Evolutionary conservation across 225 moss, liverwort and hornwort species (phyloP), one percentile per base, ranked within the genome.

Genomic region (Bryum argenteum): DNA sequence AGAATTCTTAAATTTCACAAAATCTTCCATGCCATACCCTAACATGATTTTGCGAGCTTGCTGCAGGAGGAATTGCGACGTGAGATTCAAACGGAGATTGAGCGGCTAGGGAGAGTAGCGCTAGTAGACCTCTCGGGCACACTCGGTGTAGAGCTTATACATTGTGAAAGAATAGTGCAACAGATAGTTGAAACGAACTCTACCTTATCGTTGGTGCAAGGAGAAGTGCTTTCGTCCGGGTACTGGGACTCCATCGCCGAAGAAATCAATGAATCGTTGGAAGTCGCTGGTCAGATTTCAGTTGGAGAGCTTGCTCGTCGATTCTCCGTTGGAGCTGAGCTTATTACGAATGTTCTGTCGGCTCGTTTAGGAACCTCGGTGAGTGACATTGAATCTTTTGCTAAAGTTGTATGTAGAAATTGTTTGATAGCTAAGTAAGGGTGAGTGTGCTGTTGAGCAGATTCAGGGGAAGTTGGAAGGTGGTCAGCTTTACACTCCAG

Each of bases 381-480:
- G 65, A 82, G 86, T 76, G 69, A 4, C n/a, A 21, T 45, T 28
- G 44, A 12, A 19, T 15, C 63, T 58, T 24, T 43, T 79, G 66
- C 9, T 12, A 52, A 33, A 52, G 41, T 68, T 67, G 52, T 15
- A 10, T 28, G 37, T 61, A 9, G 48, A 48, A 11, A 56, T 63
- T 18, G 4, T 57, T 33, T 0, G 73, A 60, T 57, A 57, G 8
- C 58, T 79, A 54, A 76, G 68, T 38, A 44, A 39, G 39, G 14
- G 67, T 45, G 24, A 17, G 67, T 26, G 39, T 63, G 73, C 50
- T 67, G 23, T 66, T 24, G 63, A 73, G 75, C 84, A 94, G 98
- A 90, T 98, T 69, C 84, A 93, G 81, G 98, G 98, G 69, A 98
- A 92, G 81, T 71, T 94, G 65, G 98, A 98, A 85, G 92, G 89